A percentile compares a stretch with the other conserved stretches of the same genome.
Evolutionary conservation across 345 rosid species (phyloP).

Genomic region (Hibiscus tridactylites): DNA sequence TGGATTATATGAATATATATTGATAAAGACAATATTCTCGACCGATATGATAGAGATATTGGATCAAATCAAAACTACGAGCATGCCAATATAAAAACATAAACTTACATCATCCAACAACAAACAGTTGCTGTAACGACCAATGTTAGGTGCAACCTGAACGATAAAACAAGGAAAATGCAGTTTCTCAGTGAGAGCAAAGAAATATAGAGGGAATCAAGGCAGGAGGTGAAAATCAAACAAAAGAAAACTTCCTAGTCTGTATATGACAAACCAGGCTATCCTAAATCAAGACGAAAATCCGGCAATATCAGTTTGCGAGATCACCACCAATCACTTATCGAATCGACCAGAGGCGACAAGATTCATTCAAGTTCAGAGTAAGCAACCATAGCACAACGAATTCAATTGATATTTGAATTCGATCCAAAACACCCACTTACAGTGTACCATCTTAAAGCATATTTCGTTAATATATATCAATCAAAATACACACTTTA

Average conservation of each 20-base stretch:
- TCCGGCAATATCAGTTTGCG: neutral
- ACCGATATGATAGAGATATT: too few species aligned
- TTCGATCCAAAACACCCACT: neutral
- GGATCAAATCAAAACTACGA: neutral
- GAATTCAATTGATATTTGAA: neutral
- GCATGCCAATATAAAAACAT: neutral
- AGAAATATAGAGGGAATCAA: neutral
- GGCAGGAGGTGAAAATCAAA: neutral
- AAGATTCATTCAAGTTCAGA: neutral
- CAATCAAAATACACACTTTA: neutral
- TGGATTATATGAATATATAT: neutral
- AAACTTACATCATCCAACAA: conserved; percentile 96
- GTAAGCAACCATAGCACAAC: neutral
- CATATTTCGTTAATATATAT: neutral
- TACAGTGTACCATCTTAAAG: neutral
- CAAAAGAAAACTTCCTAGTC: neutral
- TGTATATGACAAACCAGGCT: neutral
- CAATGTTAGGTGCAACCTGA: conserved; percentile 83
- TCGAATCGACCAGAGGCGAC: neutral
- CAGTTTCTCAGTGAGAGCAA: neutral
- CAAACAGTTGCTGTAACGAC: conserved; percentile 88
- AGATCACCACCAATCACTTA: neutral
- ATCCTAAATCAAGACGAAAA: neutral
- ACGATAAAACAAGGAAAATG: conserved; percentile 13
- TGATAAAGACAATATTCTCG: too few species aligned